Evolutionary conservation across 169 alveolate species (phyloP).

Genomic region (Plasmodium sp.): DNA sequence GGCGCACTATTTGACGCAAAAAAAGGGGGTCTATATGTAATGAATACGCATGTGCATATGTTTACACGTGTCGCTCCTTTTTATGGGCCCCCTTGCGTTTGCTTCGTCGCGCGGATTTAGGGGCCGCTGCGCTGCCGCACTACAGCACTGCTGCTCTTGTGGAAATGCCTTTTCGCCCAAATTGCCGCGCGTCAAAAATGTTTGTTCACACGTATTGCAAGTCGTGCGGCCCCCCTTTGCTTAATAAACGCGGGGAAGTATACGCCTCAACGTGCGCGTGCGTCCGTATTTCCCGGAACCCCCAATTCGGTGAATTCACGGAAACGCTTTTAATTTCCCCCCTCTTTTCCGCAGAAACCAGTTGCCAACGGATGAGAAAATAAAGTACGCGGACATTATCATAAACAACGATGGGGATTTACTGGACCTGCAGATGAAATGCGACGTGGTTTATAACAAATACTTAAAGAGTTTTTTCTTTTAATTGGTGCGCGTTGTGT

Average conservation of each 20-base stretch:
- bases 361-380: constrained; percentile 73
- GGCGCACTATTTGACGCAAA: neutral
- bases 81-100: neutral
- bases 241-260: neutral
- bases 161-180: neutral
- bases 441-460: constrained; percentile 74
- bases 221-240: neutral
- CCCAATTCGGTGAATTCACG: neutral
- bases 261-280: neutral
- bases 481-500: neutral
- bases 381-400: constrained; percentile 65
- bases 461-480: constrained; percentile 69
- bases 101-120: neutral
- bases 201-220: neutral
- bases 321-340: neutral
- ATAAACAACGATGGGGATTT: constrained; percentile 76
- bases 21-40: neutral
- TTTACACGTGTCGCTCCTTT: neutral
- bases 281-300: neutral
- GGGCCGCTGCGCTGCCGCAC: neutral
- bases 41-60: neutral
- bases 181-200: neutral
- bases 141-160: neutral
- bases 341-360: constrained; percentile 42
- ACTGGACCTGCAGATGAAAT: constrained; percentile 68